Evolutionary conservation across 139 green algal species (phyloP).

Genomic region (Pycnococcus provasolii): DNA sequence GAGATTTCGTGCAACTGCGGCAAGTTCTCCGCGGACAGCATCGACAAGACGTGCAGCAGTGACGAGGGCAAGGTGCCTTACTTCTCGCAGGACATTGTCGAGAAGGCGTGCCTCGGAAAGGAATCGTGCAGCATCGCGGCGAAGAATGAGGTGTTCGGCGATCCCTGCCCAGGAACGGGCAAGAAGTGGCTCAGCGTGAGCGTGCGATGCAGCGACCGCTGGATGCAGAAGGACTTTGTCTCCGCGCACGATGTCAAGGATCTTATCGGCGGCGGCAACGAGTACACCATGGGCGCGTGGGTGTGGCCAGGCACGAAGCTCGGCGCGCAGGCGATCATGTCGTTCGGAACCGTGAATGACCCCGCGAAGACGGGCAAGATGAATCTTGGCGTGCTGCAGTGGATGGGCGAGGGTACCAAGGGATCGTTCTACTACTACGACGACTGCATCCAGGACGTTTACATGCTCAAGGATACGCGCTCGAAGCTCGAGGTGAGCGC

Average conservation of each 20-base stretch:
- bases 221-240: slow-evolving; percentile 23
- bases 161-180: slow-evolving; percentile 9
- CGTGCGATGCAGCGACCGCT: slow-evolving; percentile 27
- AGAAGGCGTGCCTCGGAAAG: slow-evolving; percentile 19
- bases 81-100: background rate
- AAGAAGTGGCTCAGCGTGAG: slow-evolving; percentile 26
- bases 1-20: slow-evolving; percentile 7
- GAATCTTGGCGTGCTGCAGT: no score
- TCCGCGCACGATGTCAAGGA: slow-evolving; percentile 2
- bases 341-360: no score
- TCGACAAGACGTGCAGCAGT: background rate
- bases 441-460: slow-evolving; percentile 33
- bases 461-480: slow-evolving; percentile 19
- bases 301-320: slow-evolving; percentile 6
- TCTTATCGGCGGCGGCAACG: background rate
- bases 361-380: no score
- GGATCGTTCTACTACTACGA: slow-evolving; percentile 31
- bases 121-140: slow-evolving; percentile 18
- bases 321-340: no score
- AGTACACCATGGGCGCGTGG: slow-evolving; percentile 25
- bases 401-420: no score
- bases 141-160: slow-evolving; percentile 20
- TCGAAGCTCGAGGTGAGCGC: slow-evolving; percentile 12
- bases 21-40: background rate
- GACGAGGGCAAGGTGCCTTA: background rate